Conservation (phyloP, 2,329 filamentous ascomycete species). For the Hypoxylon sp. region DNA sequence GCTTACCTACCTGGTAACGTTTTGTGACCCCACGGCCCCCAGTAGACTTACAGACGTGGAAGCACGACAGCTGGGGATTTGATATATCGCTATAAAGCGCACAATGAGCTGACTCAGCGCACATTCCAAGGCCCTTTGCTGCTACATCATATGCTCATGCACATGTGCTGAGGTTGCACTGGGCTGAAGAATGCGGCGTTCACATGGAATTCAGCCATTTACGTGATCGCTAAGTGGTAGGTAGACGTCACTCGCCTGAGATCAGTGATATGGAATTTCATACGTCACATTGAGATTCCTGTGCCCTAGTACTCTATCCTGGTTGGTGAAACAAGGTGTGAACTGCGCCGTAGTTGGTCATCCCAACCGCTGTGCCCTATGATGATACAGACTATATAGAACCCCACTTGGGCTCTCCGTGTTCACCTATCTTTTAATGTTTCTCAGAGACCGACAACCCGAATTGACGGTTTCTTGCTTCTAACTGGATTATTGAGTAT, state of each 20-base stretch:
- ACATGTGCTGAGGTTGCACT: constrained; percentile 20
- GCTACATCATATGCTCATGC: constrained; percentile 4
- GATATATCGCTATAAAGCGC: background rate
- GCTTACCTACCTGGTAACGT: constrained; percentile 4
- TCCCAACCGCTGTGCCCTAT: background rate
- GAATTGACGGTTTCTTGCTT: background rate
- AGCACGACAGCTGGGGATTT: background rate
- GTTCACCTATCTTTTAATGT: background rate
- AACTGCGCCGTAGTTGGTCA: constrained; percentile 7
- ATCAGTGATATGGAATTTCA: constrained; percentile 19
- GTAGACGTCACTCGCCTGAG: background rate
- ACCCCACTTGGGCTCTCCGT: background rate
- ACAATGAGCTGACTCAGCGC: constrained; percentile 3
- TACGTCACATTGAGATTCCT: constrained; percentile 14
- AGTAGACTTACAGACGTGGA: background rate
- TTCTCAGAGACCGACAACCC: background rate
- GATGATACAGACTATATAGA: constrained; percentile 25
- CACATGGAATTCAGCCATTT: background rate
- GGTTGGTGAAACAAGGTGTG: constrained; percentile 17
- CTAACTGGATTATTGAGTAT: background rate
- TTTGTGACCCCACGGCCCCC: constrained; percentile 4
- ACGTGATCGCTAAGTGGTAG: background rate
- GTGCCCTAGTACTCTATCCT: constrained; percentile 5
- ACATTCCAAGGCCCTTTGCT: background rate
- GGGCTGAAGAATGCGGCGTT: constrained; percentile 23